These are phyloP conservation scores for Cenchrus fungigraminus DNA, from an alignment of 176 grass and related monocot genomes.

Conservation along the genomic window DNA sequence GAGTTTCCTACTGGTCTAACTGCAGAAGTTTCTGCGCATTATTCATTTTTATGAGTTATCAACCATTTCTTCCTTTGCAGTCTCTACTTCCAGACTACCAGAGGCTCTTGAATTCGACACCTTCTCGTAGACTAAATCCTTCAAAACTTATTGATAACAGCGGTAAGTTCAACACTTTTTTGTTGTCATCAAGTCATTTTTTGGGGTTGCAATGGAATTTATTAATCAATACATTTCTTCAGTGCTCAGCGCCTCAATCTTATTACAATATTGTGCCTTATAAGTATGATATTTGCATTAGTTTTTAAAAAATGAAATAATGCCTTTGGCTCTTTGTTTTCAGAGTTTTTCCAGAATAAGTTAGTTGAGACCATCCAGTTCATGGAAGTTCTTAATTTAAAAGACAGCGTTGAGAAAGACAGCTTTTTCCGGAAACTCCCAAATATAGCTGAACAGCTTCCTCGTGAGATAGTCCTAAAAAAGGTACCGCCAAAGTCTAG, in stretches of 20 bases:
- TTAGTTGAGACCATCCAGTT: constrained; percentile 99
- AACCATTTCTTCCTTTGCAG: constrained; percentile 51
- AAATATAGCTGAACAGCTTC: constrained; percentile 94
- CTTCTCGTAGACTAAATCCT: constrained; percentile 94
- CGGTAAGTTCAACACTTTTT: constrained; percentile 56
- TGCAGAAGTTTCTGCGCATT: constrained; percentile 7
- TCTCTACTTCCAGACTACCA: constrained; percentile 99
- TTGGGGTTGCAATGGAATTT: background rate
- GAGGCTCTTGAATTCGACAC: constrained; percentile 89
- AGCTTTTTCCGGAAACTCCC: constrained; percentile 98
- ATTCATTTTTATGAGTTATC: constrained; percentile 8
- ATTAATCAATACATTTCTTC: constrained; percentile 14
- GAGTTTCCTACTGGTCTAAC: constrained; percentile 1
- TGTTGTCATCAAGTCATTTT: background rate
- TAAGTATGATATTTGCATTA: background rate
- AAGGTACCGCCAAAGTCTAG: constrained; percentile 63
- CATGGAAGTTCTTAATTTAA: constrained; percentile 98
- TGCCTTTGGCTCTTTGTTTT: constrained; percentile 43
- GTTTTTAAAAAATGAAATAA: constrained; percentile 15
- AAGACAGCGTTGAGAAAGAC: constrained; percentile 99
- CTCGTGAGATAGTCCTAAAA: constrained; percentile 96
- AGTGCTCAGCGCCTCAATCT: background rate
- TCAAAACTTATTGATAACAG: constrained; percentile 99
- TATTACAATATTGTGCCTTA: background rate
- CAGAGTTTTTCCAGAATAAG: constrained; percentile 99